Evolutionary conservation across 2,329 filamentous ascomycete species (phyloP).

Genomic region (Aaosphaeria pasadenensis): DNA sequence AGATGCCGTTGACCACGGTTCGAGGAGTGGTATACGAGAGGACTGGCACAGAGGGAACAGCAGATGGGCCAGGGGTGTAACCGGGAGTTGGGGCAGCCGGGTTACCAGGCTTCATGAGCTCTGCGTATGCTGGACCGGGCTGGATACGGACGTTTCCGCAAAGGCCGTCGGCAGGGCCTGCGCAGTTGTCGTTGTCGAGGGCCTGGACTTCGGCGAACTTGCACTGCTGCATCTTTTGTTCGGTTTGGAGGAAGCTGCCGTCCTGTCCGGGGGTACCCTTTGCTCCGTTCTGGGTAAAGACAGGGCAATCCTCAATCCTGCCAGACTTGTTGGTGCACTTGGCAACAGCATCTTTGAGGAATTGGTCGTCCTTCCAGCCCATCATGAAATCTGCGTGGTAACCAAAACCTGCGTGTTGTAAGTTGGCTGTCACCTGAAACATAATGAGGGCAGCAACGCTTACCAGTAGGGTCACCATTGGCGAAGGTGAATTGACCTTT

Average conservation of each 20-base stretch:
- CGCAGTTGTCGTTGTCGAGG: conserved; percentile 60
- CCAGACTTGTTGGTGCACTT: conserved; percentile 72
- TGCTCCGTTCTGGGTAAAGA: conserved; percentile 65
- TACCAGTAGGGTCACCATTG: conserved; percentile 69
- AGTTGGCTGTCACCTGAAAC: conserved; percentile 1
- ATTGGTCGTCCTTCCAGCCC: conserved; percentile 63
- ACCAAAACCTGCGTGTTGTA: conserved; percentile 56
- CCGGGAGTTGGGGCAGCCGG: conserved; percentile 18
- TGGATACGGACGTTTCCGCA: conserved; percentile 63
- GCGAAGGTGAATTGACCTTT: conserved; percentile 63
- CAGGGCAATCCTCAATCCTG: conserved; percentile 66
- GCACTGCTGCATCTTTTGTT: conserved; percentile 33
- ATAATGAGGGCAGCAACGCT: conserved; percentile 41
- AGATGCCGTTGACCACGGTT: conserved; percentile 30
- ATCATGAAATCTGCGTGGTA: conserved; percentile 70
- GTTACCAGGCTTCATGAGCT: conserved; percentile 17
- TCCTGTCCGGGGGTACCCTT: not conserved
- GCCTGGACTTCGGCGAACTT: conserved; percentile 39
- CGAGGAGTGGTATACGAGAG: conserved; percentile 32
- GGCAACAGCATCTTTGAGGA: conserved; percentile 66
- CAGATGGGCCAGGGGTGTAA: conserved; percentile 14
- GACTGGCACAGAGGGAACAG: conserved; percentile 23
- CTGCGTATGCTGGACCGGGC: conserved; percentile 43
- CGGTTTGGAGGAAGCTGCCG: not conserved
- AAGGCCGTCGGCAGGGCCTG: conserved; percentile 55